Base-by-base conservation (phyloP, 2,329 filamentous ascomycete genomes). In the Truncatella angustata region DNA sequence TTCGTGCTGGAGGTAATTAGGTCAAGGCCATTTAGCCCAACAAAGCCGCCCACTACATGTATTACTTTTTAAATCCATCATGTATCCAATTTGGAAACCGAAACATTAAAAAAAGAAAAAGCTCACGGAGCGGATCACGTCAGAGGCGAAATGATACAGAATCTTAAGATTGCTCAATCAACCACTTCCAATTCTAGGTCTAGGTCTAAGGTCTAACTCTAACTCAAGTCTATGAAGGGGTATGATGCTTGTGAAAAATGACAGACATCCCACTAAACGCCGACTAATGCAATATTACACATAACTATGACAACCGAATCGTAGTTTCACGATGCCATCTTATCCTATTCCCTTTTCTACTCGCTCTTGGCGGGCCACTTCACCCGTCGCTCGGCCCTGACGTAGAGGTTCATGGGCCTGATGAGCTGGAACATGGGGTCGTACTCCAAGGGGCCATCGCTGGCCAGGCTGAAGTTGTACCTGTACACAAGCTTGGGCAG, bases 361-460 rank as follows among this genome's bases (percentile, higher is more conserved):
- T 60, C 49, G 36, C 47, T 56, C 49, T 46, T 56, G 12, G 60
- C 58, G 10, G 78, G 79, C 74, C 76, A 80, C 62, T 74, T 75
- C 18, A 71, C 69, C 23, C 80, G 69, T 60, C 66, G 74, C 61
- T 76, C 70, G 0, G 79, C 77, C 18, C 70, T 63, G 2, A 80
- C 77, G 55, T 79, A 83, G 43, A 83, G 50, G 60, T 83, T 82
- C 30, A 73, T 72, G 1, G 80, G 80, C 18, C 80, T 63, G 53
- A 84, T 81, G 1, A 84, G 64, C 67, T 81, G 78, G 63, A 84
- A 84, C 69, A 77, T 74, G 1, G 81, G 81, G 55, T 84, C 81
- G 43, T 84, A 84, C 50, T 82, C 79, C 5, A 84, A 68, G 0
- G 75, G 67, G 1, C 70, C 76, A 4, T 79, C 71, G 4, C 72